Evolutionary conservation across 2,329 filamentous ascomycete species (phyloP).

Genomic region (Colletotrichum australisinense): DNA sequence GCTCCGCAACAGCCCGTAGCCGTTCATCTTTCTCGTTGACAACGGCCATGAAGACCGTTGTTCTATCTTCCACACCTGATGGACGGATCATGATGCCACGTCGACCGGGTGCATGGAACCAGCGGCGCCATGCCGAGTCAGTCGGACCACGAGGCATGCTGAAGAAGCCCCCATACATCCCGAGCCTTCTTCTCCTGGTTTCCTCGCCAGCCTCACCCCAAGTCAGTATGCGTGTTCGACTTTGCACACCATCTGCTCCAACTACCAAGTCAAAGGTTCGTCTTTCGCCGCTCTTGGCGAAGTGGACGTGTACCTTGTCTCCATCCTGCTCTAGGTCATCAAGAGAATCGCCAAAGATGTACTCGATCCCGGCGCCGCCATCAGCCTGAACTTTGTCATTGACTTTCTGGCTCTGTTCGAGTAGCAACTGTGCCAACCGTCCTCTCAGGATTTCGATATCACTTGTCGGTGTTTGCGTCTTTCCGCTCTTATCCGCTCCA

Average conservation of each 20-base stretch:
- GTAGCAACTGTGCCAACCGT: slow-evolving; percentile 61
- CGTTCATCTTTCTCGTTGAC: slow-evolving; percentile 43
- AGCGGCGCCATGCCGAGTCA: slow-evolving; percentile 39
- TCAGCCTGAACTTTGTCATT: not conserved
- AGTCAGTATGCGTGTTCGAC: slow-evolving; percentile 55
- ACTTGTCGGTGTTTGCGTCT: slow-evolving; percentile 58
- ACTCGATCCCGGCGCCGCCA: slow-evolving; percentile 36
- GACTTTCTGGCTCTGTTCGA: slow-evolving; percentile 48
- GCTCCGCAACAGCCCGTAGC: slow-evolving; percentile 19
- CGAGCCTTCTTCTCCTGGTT: slow-evolving; percentile 42
- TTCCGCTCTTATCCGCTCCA: slow-evolving; percentile 51
- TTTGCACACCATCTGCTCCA: slow-evolving; percentile 66
- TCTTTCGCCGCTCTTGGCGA: slow-evolving; percentile 54
- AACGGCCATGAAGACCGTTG: slow-evolving; percentile 42
- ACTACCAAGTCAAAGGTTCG: slow-evolving; percentile 63
- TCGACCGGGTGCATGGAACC: slow-evolving; percentile 48
- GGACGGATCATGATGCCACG: slow-evolving; percentile 53
- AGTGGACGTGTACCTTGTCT: slow-evolving; percentile 46
- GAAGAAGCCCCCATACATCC: slow-evolving; percentile 52
- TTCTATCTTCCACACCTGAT: slow-evolving; percentile 39
- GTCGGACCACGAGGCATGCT: slow-evolving; percentile 46
- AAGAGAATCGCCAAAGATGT: slow-evolving; percentile 44
- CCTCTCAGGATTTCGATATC: slow-evolving; percentile 71
- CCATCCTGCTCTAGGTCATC: slow-evolving; percentile 43
- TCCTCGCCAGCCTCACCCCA: slow-evolving; percentile 43